Evolutionary conservation across 1,284 basidiomycete species (phyloP).

Genomic region (Apiotrichum sp.): DNA sequence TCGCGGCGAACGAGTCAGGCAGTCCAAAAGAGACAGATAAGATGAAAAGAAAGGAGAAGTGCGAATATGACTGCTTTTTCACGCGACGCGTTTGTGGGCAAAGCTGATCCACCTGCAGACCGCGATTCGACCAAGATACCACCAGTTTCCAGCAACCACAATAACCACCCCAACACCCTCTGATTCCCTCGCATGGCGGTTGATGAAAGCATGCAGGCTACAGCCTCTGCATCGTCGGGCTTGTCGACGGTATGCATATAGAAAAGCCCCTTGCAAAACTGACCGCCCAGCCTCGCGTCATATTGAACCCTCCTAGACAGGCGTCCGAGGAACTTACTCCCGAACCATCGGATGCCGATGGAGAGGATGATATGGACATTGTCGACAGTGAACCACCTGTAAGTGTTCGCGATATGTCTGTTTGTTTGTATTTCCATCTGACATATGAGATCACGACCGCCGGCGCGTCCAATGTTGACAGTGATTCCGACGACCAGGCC

Average conservation of each 20-base stretch:
- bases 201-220: neutral
- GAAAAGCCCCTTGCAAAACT: no score
- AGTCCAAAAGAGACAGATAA: no score
- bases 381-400: slow-evolving; percentile 14
- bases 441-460: neutral
- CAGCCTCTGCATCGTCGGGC: neutral
- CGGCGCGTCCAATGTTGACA: slow-evolving; percentile 4
- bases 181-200: neutral
- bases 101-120: neutral
- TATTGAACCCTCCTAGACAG: slow-evolving; percentile 10
- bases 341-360: slow-evolving; percentile 22
- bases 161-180: neutral
- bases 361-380: slow-evolving; percentile 27
- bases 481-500: slow-evolving; percentile 15
- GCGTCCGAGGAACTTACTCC: slow-evolving; percentile 18
- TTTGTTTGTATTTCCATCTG: neutral
- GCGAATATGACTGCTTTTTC: neutral
- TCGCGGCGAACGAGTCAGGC: neutral
- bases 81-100: neutral
- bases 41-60: neutral
- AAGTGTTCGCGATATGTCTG: neutral
- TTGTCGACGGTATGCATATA: neutral
- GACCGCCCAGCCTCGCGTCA: slow-evolving; percentile 6
- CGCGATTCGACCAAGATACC: no score
- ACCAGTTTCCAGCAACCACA: neutral